A percentile compares a stretch with the other conserved stretches of the same genome.
Evolutionary conservation across 192 early-diverging fungal species (phyloP).

Genomic region (Backusella tarrabulga): DNA sequence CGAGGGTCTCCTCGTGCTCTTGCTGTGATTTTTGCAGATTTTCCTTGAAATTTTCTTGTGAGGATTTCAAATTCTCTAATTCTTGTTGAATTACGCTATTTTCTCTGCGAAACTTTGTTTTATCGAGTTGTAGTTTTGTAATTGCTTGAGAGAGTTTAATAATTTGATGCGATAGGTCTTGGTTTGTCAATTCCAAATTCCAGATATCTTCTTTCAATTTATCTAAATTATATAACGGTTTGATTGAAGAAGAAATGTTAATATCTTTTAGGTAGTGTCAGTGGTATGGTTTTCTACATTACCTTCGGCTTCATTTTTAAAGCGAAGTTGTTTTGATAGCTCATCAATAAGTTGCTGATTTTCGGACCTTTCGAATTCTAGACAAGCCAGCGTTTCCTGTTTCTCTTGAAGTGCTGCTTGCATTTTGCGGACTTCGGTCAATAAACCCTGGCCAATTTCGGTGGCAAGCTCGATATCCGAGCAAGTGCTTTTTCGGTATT

Average conservation of each 20-base stretch:
- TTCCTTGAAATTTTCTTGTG: slow-evolving; percentile 20
- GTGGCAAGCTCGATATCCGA: slow-evolving; percentile 39
- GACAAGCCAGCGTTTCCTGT: slow-evolving; percentile 18
- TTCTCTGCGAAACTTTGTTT: slow-evolving; percentile 21
- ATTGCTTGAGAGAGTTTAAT: slow-evolving; percentile 27
- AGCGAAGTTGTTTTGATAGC: slow-evolving; percentile 21
- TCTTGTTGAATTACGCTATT: slow-evolving; percentile 16
- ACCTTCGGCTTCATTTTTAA: slow-evolving; percentile 33
- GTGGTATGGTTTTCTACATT: neutral
- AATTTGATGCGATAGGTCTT: slow-evolving; percentile 27
- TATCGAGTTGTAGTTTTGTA: slow-evolving; percentile 16
- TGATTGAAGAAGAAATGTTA: neutral
- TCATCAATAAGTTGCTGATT: slow-evolving; percentile 12
- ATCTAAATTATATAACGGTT: slow-evolving; percentile 14
- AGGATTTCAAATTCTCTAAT: slow-evolving; percentile 18
- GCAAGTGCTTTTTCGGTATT: slow-evolving; percentile 8
- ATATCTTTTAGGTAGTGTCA: neutral
- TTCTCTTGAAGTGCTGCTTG: slow-evolving; percentile 31
- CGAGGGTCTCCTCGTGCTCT: slow-evolving; percentile 21
- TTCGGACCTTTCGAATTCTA: slow-evolving; percentile 26
- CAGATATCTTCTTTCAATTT: slow-evolving; percentile 32
- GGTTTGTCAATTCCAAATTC: slow-evolving; percentile 34
- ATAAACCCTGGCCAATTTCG: slow-evolving; percentile 34
- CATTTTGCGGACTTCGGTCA: slow-evolving; percentile 38
- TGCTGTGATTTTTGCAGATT: slow-evolving; percentile 7